Percentiles rank a stretch among this genome's conserved stretches.
Evolutionary conservation across 1,284 basidiomycete species (phyloP).

Genomic region (Boletus subluridellus): DNA sequence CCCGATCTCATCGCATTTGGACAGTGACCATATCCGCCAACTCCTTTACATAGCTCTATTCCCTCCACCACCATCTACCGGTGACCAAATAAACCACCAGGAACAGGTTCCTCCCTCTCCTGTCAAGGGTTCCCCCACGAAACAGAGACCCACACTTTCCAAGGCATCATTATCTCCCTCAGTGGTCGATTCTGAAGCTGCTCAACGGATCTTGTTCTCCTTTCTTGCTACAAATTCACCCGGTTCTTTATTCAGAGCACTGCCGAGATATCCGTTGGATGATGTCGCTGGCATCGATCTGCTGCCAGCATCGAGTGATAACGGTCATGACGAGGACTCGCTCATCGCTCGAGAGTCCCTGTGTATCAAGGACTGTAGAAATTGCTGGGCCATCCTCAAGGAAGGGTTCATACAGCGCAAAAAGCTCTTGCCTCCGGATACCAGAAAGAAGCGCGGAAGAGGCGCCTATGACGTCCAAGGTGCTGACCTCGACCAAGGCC

Average conservation of each 20-base stretch:
- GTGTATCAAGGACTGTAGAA: conserved; percentile 50
- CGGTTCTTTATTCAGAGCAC: conserved; percentile 47
- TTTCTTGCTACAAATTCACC: conserved; percentile 58
- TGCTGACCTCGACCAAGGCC: conserved; percentile 26
- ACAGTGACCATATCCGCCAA: conserved; percentile 58
- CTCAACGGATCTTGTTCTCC: conserved; percentile 54
- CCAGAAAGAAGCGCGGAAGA: conserved; percentile 34
- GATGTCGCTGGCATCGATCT: conserved; percentile 10
- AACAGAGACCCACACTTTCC: conserved; percentile 24
- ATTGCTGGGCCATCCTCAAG: conserved; percentile 59
- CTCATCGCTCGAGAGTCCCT: conserved; percentile 51
- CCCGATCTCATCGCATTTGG: conserved; percentile 10
- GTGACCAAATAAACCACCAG: conserved; percentile 34
- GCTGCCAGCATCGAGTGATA: conserved; percentile 9
- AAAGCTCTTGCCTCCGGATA: conserved; percentile 30
- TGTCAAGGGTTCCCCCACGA: conserved; percentile 38
- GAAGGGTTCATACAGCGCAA: conserved; percentile 49
- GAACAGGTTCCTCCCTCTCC: conserved; percentile 43
- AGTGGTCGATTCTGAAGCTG: conserved; percentile 44
- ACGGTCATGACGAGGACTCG: conserved; percentile 50
- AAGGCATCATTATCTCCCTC: conserved; percentile 44
- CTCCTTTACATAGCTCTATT: conserved; percentile 66
- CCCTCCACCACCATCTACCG: conserved; percentile 40
- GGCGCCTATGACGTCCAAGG: conserved; percentile 22
- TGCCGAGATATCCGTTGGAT: conserved; percentile 47